Evolutionary conservation across 768 basidiomycete species (phyloP), one percentile per base, ranked within the genome.

Genomic region (Dacryopinax spathularia): DNA sequence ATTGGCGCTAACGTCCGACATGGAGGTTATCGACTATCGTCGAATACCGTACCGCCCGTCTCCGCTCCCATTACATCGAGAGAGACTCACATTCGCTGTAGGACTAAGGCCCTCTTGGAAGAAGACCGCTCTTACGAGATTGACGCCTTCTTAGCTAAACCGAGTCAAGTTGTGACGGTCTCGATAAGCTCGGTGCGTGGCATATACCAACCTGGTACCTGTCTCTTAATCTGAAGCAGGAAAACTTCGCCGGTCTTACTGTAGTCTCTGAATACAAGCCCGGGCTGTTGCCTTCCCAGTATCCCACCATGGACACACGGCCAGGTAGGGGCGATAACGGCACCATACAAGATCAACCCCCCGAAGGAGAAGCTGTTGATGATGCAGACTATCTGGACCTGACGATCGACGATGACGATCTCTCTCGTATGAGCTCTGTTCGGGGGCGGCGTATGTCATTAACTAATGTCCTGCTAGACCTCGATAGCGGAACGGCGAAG

Each of bases 21-120:
- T 83, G 68, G 79, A 81, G 25, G 83, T 86, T 61, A 73, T 95
- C 63, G 89, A 91, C 70, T 92, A 87, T 70, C 84, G 91, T 33
- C 82, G 88, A 22, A 88, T 88, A 43, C 77, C 81, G 91, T 91
- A 68, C 67, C 79, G 69, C 10, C 2, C n/a, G 66, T 33, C 33
- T 20, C 25, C n/a, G 15, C 34, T 15, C 9, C 33, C 35, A n/a
- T 67, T 39, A 27, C 27, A 33, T 15, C n/a, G 18, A 62, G 15
- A 29, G 60, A 67, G 18, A 44, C 34, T 7, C 18, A 34, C 41
- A 34, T 43, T 13, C 44, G 12, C 20, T 48, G 44, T 69, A 93
- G 90, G 12, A 91, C 88, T 1, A 87, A 84, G 67, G 79, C 78
- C 3, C 78, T 93, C 62, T 79, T 37, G 12, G 33, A 74, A 64